Evolutionary conservation across 805 yeast species (phyloP).

Genomic region (Sugiyamaella lignohabitans): DNA sequence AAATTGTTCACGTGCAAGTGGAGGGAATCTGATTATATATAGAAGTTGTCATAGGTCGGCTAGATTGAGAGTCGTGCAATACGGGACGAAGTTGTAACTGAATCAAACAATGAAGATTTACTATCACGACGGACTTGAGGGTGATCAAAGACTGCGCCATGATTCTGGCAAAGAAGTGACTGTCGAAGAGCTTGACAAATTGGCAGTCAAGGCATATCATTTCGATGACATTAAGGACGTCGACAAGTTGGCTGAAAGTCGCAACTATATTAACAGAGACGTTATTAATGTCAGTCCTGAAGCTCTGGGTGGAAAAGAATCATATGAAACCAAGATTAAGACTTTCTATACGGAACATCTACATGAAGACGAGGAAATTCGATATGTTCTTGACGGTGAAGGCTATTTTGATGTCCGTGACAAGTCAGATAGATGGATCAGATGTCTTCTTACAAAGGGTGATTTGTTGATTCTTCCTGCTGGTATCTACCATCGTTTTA

Average conservation of each 20-base stretch:
- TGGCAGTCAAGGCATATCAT: conserved; percentile 66
- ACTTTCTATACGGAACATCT: conserved; percentile 77
- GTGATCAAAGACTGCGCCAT: conserved; percentile 64
- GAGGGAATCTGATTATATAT: no score
- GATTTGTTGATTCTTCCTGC: conserved; percentile 71
- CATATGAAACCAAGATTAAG: conserved; percentile 57
- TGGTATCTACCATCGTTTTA: conserved; percentile 91
- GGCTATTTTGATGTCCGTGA: conserved; percentile 89
- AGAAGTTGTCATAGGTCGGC: no score
- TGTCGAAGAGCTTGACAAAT: conserved; percentile 40
- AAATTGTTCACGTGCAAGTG: no score
- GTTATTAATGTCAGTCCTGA: conserved; percentile 52
- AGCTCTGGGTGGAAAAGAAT: conserved; percentile 58
- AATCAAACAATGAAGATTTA: conserved; percentile 47
- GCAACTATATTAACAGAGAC: conserved; percentile 79
- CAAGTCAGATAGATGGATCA: conserved; percentile 62
- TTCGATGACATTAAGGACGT: conserved; percentile 48
- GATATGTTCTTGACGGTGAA: conserved; percentile 82
- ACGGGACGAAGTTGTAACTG: no score
- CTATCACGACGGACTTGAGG: conserved; percentile 56
- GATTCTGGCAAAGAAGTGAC: conserved; percentile 59
- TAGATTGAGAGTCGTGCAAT: no score
- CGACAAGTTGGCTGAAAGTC: conserved; percentile 56
- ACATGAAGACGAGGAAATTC: conserved; percentile 95
- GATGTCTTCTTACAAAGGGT: conserved; percentile 54